Evolutionary conservation across 768 basidiomycete species (phyloP), one percentile per base, ranked within the genome.

Genomic region (Lactifluus subvellereus): DNA sequence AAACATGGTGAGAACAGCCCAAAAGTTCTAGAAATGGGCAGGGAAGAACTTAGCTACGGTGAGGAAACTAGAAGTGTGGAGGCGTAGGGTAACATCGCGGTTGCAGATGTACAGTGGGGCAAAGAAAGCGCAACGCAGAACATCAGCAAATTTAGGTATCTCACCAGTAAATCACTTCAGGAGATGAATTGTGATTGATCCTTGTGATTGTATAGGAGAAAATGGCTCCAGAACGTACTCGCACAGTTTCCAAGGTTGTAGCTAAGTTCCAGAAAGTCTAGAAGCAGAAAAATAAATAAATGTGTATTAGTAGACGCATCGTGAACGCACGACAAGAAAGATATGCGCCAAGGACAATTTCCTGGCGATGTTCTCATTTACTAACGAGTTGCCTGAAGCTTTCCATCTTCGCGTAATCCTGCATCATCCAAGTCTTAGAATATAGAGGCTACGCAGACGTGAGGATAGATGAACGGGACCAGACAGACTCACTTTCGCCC

Each of bases 301-400:
- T 32, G n/a, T 6, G 32, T 30, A 5, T 8, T 2, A 6, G 20
- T 5, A 47, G n/a, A 43, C 30, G 32, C 6, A 22, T 22, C 10
- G 55, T 30, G 16, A 49, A 59, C 82, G 67, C 69, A 88, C 88
- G 76, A 40, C 74, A 66, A 18, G 81, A 76, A 52, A 88, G 71
- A 68, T 82, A 83, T 38, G 77, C 76, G 67, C 77, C 75, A 58
- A 91, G 76, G 38, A 89, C 85, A 42, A 91, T 75, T 71, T 92
- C 90, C 67, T 91, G 84, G 20, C 88, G 81, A 68, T 91, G 86
- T 22, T 70, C 64, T n/a, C 76, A 70, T 51, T 83, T 73, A 67
- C 74, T 77, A 6, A 88, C 82, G 16, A 83, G 72, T 57, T 77
- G 77, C 59, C 87, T 85, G 69, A 88, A 73, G 22, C 89, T 89